Conservation (phyloP, 352 stramenopile genomes). For the Globisporangium carolinianum region DNA sequence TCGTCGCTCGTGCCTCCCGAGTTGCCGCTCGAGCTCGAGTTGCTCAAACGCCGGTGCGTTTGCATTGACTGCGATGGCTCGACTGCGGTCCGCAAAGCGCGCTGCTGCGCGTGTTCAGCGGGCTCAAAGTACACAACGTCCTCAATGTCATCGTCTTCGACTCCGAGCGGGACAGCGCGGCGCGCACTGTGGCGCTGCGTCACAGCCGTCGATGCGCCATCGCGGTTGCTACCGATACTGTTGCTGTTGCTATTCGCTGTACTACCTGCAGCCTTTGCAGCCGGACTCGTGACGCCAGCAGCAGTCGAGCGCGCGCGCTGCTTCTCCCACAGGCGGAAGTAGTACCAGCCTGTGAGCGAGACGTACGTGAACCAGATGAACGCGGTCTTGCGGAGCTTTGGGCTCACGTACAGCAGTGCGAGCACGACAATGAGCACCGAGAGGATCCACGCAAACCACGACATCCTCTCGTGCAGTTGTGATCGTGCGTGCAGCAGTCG, state of each 20-base stretch:
- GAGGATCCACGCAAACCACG: constrained; percentile 22
- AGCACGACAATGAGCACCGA: constrained; percentile 32
- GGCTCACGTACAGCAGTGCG: constrained; percentile 32
- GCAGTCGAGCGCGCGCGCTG: constrained; percentile 21
- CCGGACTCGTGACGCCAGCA: constrained; percentile 6
- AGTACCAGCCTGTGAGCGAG: constrained; percentile 81
- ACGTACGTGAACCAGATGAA: constrained; percentile 74
- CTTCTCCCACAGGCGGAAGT: constrained; percentile 75
- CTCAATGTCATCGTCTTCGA: constrained; percentile 15
- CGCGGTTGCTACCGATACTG: background rate
- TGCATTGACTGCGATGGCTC: constrained; percentile 21
- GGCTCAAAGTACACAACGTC: constrained; percentile 50
- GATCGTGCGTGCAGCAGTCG: background rate
- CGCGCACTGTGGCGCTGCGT: constrained; percentile 8
- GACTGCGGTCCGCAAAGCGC: constrained; percentile 17
- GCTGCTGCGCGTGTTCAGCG: constrained; percentile 28
- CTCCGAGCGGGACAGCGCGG: constrained; percentile 1
- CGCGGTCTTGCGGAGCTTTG: constrained; percentile 45
- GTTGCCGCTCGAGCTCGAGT: constrained; percentile 45
- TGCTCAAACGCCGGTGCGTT: constrained; percentile 31
- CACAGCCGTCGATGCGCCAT: background rate
- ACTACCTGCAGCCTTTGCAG: constrained; percentile 9
- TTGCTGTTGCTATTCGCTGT: constrained; percentile 8
- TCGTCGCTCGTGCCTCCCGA: constrained; percentile 29
- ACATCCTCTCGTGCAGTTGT: background rate